Percentiles rank a stretch among this genome's conserved stretches.
Conservation (phyloP, 768 basidiomycete genomes). For the Rhodosporidiobolus sp. region DNA sequence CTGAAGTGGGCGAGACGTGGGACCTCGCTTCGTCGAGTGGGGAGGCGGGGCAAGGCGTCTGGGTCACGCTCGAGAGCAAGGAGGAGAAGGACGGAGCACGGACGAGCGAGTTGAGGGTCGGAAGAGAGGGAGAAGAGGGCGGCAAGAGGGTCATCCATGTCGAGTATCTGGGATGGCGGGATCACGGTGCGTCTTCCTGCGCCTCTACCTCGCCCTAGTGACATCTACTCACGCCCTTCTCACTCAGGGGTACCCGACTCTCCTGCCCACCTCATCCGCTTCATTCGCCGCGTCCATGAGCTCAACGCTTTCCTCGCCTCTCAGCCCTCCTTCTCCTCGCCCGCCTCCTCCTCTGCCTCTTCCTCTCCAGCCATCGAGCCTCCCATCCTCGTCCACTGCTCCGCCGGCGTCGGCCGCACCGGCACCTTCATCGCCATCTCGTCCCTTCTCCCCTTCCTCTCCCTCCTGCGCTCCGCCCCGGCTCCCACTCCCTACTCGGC, state of each 20-base stretch:
- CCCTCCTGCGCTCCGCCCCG: background rate
- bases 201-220: conserved; percentile 54
- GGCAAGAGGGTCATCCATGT: conserved; percentile 32
- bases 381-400: conserved; percentile 68
- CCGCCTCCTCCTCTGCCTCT: background rate
- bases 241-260: conserved; percentile 24
- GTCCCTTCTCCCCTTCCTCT: conserved; percentile 63
- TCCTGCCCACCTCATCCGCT: conserved; percentile 18
- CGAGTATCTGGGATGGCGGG: conserved; percentile 41
- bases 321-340: background rate
- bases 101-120: conserved; percentile 25
- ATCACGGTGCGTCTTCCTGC: conserved; percentile 61
- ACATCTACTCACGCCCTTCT: conserved; percentile 48
- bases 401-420: conserved; percentile 81
- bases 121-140: background rate
- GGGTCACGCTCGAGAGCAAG: conserved; percentile 25
- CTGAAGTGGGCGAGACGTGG: conserved; percentile 56
- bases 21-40: conserved; percentile 48
- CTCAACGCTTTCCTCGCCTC: conserved; percentile 10
- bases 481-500: background rate
- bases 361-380: background rate
- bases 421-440: conserved; percentile 78
- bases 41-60: conserved; percentile 41
- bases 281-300: conserved; percentile 13
- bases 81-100: conserved; percentile 19